Percentiles rank a stretch among this genome's conserved stretches.
Evolutionary conservation across 179 eudicot species (phyloP).

Genomic region (Carnegiea gigantea): DNA sequence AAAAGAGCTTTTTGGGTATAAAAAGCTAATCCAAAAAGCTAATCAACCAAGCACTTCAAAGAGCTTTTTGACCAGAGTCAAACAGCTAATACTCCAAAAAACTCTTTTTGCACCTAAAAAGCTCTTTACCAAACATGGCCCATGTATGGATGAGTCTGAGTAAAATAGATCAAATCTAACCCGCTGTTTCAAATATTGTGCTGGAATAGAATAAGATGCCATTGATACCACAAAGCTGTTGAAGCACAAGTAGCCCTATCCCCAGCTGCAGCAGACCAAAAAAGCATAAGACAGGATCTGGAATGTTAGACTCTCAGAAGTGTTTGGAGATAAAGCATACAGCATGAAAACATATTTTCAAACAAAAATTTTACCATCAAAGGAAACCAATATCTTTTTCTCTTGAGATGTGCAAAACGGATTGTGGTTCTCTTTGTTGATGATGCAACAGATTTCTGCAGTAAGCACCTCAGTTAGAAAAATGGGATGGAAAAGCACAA

Average conservation of each 20-base stretch:
- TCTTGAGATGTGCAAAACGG: constrained; percentile 55
- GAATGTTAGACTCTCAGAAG: neutral
- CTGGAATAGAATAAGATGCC: constrained; percentile 88
- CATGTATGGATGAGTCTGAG: too few species aligned
- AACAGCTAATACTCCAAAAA: too few species aligned
- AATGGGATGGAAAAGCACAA: neutral
- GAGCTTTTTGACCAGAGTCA: too few species aligned
- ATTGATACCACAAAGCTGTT: constrained; percentile 84
- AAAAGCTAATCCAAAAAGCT: too few species aligned
- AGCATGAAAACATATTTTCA: constrained; percentile 9
- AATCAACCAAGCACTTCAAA: too few species aligned
- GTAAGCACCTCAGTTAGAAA: constrained; percentile 8
- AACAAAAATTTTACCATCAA: constrained; percentile 66
- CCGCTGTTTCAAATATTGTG: constrained; percentile 80
- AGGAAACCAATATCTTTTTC: constrained; percentile 76
- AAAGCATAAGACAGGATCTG: constrained; percentile 16
- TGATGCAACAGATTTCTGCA: constrained; percentile 79
- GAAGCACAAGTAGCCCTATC: constrained; percentile 81
- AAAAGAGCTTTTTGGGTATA: too few species aligned
- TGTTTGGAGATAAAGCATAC: constrained; percentile 1
- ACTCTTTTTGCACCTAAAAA: too few species aligned
- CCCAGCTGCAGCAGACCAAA: constrained; percentile 63
- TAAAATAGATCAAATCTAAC: constrained; percentile 33
- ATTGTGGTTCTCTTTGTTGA: constrained; percentile 57
- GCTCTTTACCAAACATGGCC: too few species aligned